Base-by-base conservation (phyloP, 116 monocot species). In the Posidonia oceanica region DNA sequence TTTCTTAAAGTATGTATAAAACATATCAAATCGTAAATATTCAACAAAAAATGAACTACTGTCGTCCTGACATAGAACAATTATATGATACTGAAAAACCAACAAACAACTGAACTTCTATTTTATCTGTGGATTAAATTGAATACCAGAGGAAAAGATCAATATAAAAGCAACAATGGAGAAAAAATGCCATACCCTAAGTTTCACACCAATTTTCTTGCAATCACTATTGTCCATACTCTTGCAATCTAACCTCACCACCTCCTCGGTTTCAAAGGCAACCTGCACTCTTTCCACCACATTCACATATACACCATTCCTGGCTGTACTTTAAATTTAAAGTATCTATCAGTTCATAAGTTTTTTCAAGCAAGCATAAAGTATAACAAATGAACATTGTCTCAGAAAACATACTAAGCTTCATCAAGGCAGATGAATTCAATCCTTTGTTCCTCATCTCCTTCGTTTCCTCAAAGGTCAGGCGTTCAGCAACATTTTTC, bases 121-220 rank as follows among this genome's bases (percentile, higher is more conserved):
- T 22, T 23, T 60, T 23, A 5, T 23, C 7, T 11, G 40, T 65
- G 40, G 16, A 65, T 41, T 40, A 15, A 60, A 20, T 60, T 23
- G 8, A 60, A 60, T 23, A 36, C 3, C 61, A 44, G 8, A 66
- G 23, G 11, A 29, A 23, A 16, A 67, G 17, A 39, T 7, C 48
- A 10, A 48, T 12, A 48, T 18, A 36, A 63, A 44, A 54, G 14
- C 39, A 61, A 51, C 11, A 52, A 14, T 21, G 16, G 53, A 40
- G 52, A 36, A 63, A 67, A 13, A 11, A 54, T 29, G n/a, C 6
- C 78, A 57, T 85, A 94, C 94, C 83, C 84, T 81, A 68, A 94
- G 80, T 72, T 94, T 89, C 58, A 94, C 87, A 39, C 89, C 94
- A 71, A 94, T 94, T 74, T 87, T 94, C 80, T 94, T 94, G 85